phyloP scores from a whole-genome alignment of 345 rosid genomes.

The Mangifera indica region DNA sequence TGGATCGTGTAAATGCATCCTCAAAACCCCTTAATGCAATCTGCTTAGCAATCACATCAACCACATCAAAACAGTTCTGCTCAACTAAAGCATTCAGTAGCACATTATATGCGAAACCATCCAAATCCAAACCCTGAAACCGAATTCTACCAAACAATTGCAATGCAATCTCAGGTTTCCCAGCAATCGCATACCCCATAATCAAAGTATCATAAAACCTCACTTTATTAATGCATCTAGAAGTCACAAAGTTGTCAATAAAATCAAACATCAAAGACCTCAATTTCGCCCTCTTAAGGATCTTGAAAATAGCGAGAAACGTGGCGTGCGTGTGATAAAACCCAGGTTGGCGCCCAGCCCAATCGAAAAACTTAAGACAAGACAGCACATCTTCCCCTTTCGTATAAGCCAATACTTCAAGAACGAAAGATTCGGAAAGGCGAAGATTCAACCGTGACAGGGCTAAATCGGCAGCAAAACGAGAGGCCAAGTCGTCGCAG shows the following conservation, averaged over 20 bases:
- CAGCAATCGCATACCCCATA: slow-evolving; percentile 75
- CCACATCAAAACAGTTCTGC: slow-evolving; percentile 48
- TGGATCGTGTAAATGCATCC: slow-evolving; percentile 42
- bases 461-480: slow-evolving; percentile 26
- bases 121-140: slow-evolving; percentile 75
- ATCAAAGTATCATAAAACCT: slow-evolving; percentile 58
- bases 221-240: slow-evolving; percentile 16
- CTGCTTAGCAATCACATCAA: slow-evolving; percentile 47
- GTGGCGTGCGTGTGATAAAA: slow-evolving; percentile 65
- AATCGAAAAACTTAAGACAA: slow-evolving; percentile 85
- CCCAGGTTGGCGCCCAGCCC: slow-evolving; percentile 76
- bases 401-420: slow-evolving; percentile 56
- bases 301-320: slow-evolving; percentile 65
- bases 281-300: slow-evolving; percentile 50
- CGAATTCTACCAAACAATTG: slow-evolving; percentile 74
- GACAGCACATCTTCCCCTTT: slow-evolving; percentile 46
- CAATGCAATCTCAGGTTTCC: slow-evolving; percentile 66
- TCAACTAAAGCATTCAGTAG: slow-evolving; percentile 80
- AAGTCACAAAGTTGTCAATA: slow-evolving; percentile 32
- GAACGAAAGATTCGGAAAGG: slow-evolving; percentile 52
- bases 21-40: slow-evolving; percentile 54
- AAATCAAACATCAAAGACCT: slow-evolving; percentile 45
- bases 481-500: slow-evolving; percentile 27
- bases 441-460: slow-evolving; percentile 50
- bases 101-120: slow-evolving; percentile 53